A percentile compares a stretch with the other conserved stretches of the same genome.
phyloP scores from a whole-genome alignment of 352 stramenopile genomes.

The Pythium monospermum region DNA sequence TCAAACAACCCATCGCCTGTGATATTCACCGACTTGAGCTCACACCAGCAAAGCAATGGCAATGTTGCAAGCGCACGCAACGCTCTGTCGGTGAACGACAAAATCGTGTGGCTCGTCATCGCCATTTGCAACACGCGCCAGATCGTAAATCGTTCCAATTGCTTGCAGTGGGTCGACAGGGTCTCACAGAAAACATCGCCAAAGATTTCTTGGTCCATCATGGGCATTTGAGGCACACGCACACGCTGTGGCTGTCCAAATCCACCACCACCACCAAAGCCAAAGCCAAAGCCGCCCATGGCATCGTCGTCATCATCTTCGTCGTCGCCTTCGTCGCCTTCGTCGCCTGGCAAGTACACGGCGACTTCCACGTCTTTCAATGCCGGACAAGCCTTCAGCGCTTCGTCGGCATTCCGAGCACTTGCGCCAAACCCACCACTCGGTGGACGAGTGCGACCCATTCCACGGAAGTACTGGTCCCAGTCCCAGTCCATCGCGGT shows the following conservation, averaged over 20 bases:
- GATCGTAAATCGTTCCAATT: conserved; percentile 15
- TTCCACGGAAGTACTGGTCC: conserved; percentile 2
- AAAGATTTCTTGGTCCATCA: conserved; percentile 23
- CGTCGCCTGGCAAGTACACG: conserved; percentile 11
- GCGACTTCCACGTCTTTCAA: conserved; percentile 4
- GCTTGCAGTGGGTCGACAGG: conserved; percentile 1
- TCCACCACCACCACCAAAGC: no score
- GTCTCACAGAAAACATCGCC: conserved; percentile 17
- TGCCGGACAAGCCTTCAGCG: conserved; percentile 9
- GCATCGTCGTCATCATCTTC: conserved; percentile 6
- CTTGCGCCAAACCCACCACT: conserved; percentile 2
- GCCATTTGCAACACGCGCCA: conserved; percentile 7
- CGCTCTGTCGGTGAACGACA: conserved; percentile 15
- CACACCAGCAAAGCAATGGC: conserved; percentile 5
- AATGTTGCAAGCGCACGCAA: conserved; percentile 10
- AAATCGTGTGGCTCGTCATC: background rate
- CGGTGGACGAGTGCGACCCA: background rate
- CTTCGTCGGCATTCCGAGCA: conserved; percentile 3
- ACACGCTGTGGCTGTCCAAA: background rate
- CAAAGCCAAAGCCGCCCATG: background rate
- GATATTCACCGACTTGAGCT: conserved; percentile 20
- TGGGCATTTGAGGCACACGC: background rate
- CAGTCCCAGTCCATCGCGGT: conserved; percentile 18
- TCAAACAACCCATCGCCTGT: conserved; percentile 10
- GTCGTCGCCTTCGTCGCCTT: background rate